A percentile compares a stretch with the other conserved stretches of the same genome.
Conservation (phyloP, 2,329 filamentous ascomycete species). For the Parascedosporium putredinis region DNA sequence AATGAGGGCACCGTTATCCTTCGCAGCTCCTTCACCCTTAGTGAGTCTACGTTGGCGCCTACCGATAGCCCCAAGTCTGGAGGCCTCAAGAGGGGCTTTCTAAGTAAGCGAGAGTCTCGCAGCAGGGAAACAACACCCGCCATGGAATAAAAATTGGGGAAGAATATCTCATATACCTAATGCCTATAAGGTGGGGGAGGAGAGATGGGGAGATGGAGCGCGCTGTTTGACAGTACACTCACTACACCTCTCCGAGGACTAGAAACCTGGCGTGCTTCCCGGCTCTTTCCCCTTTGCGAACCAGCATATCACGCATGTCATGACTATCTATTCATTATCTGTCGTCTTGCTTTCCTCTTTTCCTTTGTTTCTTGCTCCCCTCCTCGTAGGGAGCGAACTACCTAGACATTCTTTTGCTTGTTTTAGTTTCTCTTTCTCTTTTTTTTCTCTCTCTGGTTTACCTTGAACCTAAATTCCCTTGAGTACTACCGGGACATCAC, state of each 20-base stretch:
- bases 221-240: too few species aligned
- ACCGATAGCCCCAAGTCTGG: slow-evolving; percentile 34
- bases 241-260: too few species aligned
- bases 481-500: not conserved
- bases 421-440: not conserved
- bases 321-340: slow-evolving; percentile 2
- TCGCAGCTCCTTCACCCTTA: slow-evolving; percentile 57
- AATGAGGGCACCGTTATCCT: slow-evolving; percentile 64
- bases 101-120: slow-evolving; percentile 35
- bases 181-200: not conserved
- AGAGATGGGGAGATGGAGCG: too few species aligned
- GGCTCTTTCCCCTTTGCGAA: too few species aligned
- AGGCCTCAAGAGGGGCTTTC: slow-evolving; percentile 40
- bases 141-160: slow-evolving; percentile 14
- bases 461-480: too few species aligned
- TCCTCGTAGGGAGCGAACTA: not conserved
- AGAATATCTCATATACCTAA: not conserved
- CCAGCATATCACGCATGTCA: slow-evolving; percentile 1
- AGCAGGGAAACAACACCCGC: slow-evolving; percentile 35
- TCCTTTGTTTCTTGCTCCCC: slow-evolving; percentile 5
- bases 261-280: too few species aligned
- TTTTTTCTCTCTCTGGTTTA: not conserved
- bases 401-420: not conserved
- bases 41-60: not conserved
- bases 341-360: slow-evolving; percentile 4